Evolutionary conservation across 371 early-diverging fungal species (phyloP), one percentile per base, ranked within the genome.

Genomic region (Circinella minor): DNA sequence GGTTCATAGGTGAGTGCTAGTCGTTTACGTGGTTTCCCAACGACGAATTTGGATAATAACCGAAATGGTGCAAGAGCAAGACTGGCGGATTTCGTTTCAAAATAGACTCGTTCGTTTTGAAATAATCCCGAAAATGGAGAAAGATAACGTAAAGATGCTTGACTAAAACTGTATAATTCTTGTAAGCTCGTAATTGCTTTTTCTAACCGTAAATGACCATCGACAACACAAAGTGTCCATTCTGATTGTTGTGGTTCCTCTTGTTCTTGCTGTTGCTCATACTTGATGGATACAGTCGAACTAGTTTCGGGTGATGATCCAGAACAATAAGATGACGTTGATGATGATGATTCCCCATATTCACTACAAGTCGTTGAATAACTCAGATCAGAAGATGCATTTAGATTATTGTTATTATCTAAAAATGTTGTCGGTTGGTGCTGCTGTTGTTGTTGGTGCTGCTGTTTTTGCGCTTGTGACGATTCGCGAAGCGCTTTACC

Each of bases 91-190:
- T 48, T 51, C 1, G 48, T 49, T 6, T 65, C 65, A 38, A 65
- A 65, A 8, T 47, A 36, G 10, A 65, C 65, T 10, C 48, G 20
- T 34, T 48, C 65, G 3, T 65, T 49, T 15, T 48, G 34, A 17
- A 72, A 72, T 11, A 68, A 20, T 17, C 60, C 68, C 8, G 60
- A 11, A 63, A 72, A 72, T 10, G 72, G 72, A 6, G 68, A 68
- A 14, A 72, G 65, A 27, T 64, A 68, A 14, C 72, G 72, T 4
- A 60, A 17, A 5, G 66, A 59, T 37, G 72, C 68, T 27, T 63
- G 63, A 18, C 68, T 61, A 34, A 55, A 68, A 7, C 27, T 36
- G 4, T 51, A 51, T 48, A 72, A 47, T 20, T 72, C 72, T 13
- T 63, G 51, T n/a, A 67, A 5, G 36, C 39, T 64, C 6, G 39